phyloP scores from a whole-genome alignment of 139 green algal genomes.

The Tetraselmis striata region DNA sequence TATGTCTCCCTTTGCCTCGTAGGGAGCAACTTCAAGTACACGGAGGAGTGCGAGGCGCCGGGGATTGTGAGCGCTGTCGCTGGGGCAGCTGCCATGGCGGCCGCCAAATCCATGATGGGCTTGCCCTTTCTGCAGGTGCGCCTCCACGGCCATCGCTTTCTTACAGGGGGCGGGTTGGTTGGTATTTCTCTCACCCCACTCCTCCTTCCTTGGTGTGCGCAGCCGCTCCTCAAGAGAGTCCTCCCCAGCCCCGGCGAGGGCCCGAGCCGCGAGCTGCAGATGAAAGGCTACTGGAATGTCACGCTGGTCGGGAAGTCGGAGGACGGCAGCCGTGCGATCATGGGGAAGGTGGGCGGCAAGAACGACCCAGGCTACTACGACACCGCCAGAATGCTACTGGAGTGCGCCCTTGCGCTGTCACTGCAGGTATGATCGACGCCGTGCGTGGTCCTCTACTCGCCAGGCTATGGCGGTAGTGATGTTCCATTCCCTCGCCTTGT shows the following conservation, averaged over 20 bases:
- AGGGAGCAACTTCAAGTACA: conserved; percentile 58
- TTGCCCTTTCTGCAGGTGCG: not conserved
- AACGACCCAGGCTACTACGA: conserved; percentile 63
- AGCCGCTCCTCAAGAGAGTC: not conserved
- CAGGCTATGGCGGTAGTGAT: no score
- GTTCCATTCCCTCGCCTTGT: no score
- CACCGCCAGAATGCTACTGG: conserved; percentile 61
- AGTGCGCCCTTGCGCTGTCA: conserved; percentile 46
- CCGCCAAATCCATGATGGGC: not conserved
- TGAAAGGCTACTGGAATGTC: conserved; percentile 36
- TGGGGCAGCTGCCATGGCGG: not conserved
- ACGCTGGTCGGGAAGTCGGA: conserved; percentile 37
- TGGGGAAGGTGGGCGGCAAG: not conserved
- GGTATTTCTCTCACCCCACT: no score
- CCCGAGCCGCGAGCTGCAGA: conserved; percentile 22
- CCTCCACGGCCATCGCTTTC: not conserved
- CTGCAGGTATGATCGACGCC: conserved; percentile 24
- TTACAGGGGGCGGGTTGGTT: not conserved
- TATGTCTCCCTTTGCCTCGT: no score
- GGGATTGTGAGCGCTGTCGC: not conserved
- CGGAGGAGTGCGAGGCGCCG: conserved; percentile 25
- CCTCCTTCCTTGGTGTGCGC: not conserved
- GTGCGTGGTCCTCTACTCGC: no score
- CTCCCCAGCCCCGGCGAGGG: conserved; percentile 36
- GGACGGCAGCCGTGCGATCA: conserved; percentile 20